Evolutionary conservation across 495 filamentous ascomycete genomes (phyloP).

Genomic region (Aspergillus indologenus): DNA sequence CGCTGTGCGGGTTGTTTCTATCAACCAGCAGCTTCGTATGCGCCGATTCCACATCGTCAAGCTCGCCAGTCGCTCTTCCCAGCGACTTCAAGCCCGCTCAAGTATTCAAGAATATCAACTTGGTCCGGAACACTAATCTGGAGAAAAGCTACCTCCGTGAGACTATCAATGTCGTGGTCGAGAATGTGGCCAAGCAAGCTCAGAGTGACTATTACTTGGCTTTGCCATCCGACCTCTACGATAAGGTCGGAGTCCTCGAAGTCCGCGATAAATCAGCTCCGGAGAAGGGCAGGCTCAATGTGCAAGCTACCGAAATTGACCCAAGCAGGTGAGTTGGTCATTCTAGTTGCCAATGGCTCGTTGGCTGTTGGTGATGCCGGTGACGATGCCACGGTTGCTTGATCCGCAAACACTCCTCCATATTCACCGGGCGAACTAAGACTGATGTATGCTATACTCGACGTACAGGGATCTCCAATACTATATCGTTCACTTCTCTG

Average conservation of each 20-base stretch:
- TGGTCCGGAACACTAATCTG: constrained; percentile 84
- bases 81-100: constrained; percentile 79
- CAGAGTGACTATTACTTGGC: constrained; percentile 88
- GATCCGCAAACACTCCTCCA: not conserved
- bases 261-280: constrained; percentile 84
- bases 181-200: constrained; percentile 74
- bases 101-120: constrained; percentile 86
- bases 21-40: constrained; percentile 35
- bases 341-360: constrained; percentile 23
- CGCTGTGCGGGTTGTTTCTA: constrained; percentile 38
- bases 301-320: constrained; percentile 52
- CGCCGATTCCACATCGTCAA: constrained; percentile 32
- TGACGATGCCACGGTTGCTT: constrained; percentile 22
- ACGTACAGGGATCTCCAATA: constrained; percentile 68
- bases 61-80: constrained; percentile 51
- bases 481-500: constrained; percentile 74
- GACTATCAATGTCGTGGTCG: constrained; percentile 86
- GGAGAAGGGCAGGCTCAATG: constrained; percentile 61
- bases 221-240: constrained; percentile 70
- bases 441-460: constrained; percentile 1
- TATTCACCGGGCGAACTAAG: not conserved
- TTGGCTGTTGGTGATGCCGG: constrained; percentile 12
- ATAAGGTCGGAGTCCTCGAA: constrained; percentile 78
- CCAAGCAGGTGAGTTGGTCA: constrained; percentile 28
- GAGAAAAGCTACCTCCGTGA: constrained; percentile 90